phyloP scores from a whole-genome alignment of 768 basidiomycete species.

The Tricholoma saponaceum region DNA sequence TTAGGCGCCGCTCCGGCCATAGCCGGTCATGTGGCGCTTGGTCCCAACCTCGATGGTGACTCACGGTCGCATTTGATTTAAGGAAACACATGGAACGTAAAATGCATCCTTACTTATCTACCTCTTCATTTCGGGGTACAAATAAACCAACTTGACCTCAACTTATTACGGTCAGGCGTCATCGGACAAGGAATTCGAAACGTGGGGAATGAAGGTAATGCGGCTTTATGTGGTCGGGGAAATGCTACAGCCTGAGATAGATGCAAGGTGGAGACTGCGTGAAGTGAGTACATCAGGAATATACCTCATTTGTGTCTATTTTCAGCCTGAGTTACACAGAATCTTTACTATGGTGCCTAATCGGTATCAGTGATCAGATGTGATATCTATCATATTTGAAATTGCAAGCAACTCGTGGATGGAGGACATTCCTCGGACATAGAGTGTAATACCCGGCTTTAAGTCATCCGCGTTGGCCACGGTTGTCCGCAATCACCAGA shows the following conservation, averaged over 20 bases:
- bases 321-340: background rate
- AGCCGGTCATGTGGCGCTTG: background rate
- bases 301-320: background rate
- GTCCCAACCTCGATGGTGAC: background rate
- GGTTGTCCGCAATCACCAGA: background rate
- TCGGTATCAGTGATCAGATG: background rate
- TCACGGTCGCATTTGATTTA: background rate
- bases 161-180: no score
- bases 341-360: background rate
- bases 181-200: no score
- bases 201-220: background rate
- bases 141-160: background rate
- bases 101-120: background rate
- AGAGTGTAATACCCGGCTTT: no score
- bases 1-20: background rate
- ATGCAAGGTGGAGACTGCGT: no score
- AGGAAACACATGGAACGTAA: background rate
- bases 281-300: no score
- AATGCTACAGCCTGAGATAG: no score
- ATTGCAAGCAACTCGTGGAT: background rate
- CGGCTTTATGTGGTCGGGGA: no score
- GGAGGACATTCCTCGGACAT: background rate
- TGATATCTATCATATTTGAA: background rate
- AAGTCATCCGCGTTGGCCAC: background rate
- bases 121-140: background rate